Evolutionary conservation across 2,329 filamentous ascomycete species (phyloP), one percentile per base, ranked within the genome.

Genomic region (Microcyclospora tardicrescens): DNA sequence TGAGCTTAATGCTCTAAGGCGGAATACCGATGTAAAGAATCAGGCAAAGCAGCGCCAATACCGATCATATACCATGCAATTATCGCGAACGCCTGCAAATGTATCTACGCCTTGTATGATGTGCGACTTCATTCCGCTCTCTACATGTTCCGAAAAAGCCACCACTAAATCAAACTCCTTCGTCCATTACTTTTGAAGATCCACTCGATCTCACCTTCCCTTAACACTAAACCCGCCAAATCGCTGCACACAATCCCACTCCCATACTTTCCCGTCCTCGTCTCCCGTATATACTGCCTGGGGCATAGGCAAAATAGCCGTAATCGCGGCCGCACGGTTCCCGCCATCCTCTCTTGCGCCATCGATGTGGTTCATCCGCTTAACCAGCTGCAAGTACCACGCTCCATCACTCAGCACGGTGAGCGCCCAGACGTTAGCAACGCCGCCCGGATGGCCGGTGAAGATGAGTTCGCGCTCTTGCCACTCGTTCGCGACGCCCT

Each of bases 201-300:
- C 19, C 19, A 24, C 19, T 24, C 19, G 8, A 24, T 24, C 19
- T 24, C 19, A 24, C 19, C 19, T 24, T 8, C 19, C 19, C 19
- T 24, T 24, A 4, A 8, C 19, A 24, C 19, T 24, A 8, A 5
- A 24, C 5, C 19, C 19, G 19, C 19, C 19, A 8, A 5, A 24
- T 8, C 19, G 19, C 35, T 45, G 45, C 35, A 61, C 51, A 37
- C 55, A 56, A 41, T 60, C 56, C 59, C 59, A 61, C 33, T 58
- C 52, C 44, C 49, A 60, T 15, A 98, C 89, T 67, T 79, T 73
- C 24, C 91, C 91, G 46, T 86, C 81, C 47, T 96, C 91, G 64
- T 96, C 91, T 2, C 89, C 91, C 0, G 87, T 94, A 61, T 95
- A 96, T 9, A 96, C 78, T 44, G 80, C 73, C 45, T 81, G 79